phyloP scores from a whole-genome alignment of 305 asterid genomes.

The Solanum hybrid region DNA sequence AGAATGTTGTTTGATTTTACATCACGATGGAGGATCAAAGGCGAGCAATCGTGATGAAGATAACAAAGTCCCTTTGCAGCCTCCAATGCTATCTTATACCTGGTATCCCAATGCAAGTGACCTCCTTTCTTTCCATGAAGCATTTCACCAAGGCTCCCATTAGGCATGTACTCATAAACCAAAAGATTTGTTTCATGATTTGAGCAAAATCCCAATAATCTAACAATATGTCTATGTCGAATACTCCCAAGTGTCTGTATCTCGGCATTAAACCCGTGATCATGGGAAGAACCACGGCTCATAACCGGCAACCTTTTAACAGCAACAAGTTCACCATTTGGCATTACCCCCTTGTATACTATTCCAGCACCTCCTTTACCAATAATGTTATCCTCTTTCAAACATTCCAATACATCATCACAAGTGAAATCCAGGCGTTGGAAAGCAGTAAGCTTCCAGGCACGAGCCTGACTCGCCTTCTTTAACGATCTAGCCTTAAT shows the following conservation, averaged over 20 bases:
- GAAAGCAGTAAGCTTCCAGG: conserved; percentile 18
- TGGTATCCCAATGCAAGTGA: conserved; percentile 14
- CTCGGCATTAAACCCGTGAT: conserved; percentile 15
- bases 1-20: conserved; percentile 67
- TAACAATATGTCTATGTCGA: conserved; percentile 16
- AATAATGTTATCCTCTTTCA: conserved; percentile 12
- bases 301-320: conserved; percentile 22
- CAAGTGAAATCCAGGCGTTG: conserved; percentile 11
- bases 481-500: conserved; percentile 26
- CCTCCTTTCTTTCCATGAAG: conserved; percentile 13
- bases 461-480: conserved; percentile 5
- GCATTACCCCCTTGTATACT: conserved; percentile 18
- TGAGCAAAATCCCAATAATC: conserved; percentile 15
- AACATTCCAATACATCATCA: conserved; percentile 12
- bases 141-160: conserved; percentile 17
- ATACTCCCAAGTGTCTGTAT: conserved; percentile 15
- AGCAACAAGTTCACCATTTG: conserved; percentile 15
- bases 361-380: conserved; percentile 22
- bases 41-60: conserved; percentile 17
- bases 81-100: conserved; percentile 14
- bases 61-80: conserved; percentile 20
- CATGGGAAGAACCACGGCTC: conserved; percentile 14
- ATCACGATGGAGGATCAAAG: conserved; percentile 17
- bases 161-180: conserved; percentile 87
- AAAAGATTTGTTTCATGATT: conserved; percentile 22